Conservation (phyloP, 805 yeast species). For the Wickerhamiella brachini region DNA sequence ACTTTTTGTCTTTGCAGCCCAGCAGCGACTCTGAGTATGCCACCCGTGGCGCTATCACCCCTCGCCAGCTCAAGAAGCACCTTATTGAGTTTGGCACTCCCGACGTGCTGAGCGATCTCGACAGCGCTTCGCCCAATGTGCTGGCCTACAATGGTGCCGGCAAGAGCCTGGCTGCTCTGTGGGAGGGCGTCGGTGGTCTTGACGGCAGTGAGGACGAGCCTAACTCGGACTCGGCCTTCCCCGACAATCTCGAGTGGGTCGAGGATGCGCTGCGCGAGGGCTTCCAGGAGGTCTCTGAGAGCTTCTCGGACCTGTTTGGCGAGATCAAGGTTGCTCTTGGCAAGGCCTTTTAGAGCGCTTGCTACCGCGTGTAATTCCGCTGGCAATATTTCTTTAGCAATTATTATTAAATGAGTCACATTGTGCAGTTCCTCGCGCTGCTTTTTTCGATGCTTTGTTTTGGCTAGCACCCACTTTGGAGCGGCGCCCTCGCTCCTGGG, state of each 20-base stretch:
- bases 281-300: conserved; percentile 6
- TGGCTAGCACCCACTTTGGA: too few relatives aligned
- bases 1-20: conserved; percentile 79
- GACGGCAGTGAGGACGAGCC: conserved; percentile 2
- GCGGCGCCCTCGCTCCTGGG: too few relatives aligned
- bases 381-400: neutral
- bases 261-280: conserved; percentile 5
- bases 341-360: neutral
- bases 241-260: conserved; percentile 3
- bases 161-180: conserved; percentile 36
- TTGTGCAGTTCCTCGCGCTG: too few relatives aligned
- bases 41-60: conserved; percentile 33
- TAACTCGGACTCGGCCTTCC: neutral
- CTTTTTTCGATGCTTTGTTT: too few relatives aligned
- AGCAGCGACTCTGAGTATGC: conserved; percentile 37
- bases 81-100: conserved; percentile 39
- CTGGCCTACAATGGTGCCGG: conserved; percentile 53
- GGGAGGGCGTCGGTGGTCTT: conserved; percentile 20
- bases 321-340: conserved; percentile 1
- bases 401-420: too few relatives aligned
- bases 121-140: conserved; percentile 39
- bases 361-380: neutral
- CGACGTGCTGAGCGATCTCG: conserved; percentile 33
- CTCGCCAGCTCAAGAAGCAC: conserved; percentile 39
- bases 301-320: conserved; percentile 9